Conservation (phyloP, 2,329 filamentous ascomycete genomes). For the Didymosphaeria variabile region DNA sequence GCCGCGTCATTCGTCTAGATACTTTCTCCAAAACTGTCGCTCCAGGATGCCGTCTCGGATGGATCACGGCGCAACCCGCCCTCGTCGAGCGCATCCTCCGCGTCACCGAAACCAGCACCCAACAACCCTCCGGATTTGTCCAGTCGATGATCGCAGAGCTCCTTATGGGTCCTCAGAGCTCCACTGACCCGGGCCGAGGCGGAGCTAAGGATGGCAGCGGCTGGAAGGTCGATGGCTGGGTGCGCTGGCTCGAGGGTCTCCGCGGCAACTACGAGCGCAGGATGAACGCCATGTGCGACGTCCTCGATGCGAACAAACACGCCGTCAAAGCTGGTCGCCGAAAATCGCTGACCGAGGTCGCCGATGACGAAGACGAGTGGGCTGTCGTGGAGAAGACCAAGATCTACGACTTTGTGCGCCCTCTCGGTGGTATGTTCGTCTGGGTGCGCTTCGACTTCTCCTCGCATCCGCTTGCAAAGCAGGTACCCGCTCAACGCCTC, state of each 20-base stretch:
- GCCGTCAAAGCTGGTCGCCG: constrained; percentile 69
- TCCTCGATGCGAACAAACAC: constrained; percentile 74
- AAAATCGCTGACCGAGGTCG: constrained; percentile 41
- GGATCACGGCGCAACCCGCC: constrained; percentile 85
- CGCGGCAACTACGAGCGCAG: constrained; percentile 84
- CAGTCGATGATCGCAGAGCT: constrained; percentile 83
- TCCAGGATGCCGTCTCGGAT: constrained; percentile 87
- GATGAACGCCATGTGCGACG: constrained; percentile 80
- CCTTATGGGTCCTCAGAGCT: constrained; percentile 74
- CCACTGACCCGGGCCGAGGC: constrained; percentile 56
- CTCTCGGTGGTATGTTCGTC: constrained; percentile 89
- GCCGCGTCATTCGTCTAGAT: constrained; percentile 87
- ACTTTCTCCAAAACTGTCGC: constrained; percentile 95
- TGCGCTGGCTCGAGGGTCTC: constrained; percentile 88
- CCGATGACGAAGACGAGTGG: constrained; percentile 68
- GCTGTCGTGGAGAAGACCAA: constrained; percentile 76
- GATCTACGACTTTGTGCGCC: constrained; percentile 80
- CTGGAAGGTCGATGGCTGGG: constrained; percentile 87
- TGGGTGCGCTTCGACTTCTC: constrained; percentile 80
- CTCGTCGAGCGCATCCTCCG: constrained; percentile 77
- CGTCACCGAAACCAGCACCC: constrained; percentile 79
- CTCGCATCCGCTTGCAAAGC: constrained; percentile 72
- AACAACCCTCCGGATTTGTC: constrained; percentile 89
- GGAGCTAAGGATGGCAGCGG: constrained; percentile 63
- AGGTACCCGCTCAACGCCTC: constrained; percentile 65